These are phyloP conservation scores for Lithospermum erythrorhizon DNA, from an alignment of 257 asterid genomes.

Conservation along the genomic window DNA sequence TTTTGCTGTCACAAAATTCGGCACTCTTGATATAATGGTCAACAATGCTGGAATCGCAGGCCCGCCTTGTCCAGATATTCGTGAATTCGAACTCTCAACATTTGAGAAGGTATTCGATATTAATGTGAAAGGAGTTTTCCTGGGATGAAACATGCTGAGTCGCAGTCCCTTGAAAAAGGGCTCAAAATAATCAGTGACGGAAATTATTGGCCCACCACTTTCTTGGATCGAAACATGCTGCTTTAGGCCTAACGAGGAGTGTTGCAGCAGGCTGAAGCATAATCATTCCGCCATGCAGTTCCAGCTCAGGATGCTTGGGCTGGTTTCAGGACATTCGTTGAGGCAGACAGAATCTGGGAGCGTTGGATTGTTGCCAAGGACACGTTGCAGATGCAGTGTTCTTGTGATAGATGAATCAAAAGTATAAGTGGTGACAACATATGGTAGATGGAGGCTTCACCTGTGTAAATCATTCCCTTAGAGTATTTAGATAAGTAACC, in stretches of 20 bases:
- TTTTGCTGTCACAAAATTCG: conserved; percentile 47
- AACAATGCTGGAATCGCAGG: conserved; percentile 83
- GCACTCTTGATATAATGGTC: conserved; percentile 72
- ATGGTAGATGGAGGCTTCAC: conserved; percentile 92
- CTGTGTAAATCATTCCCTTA: conserved; percentile 42
- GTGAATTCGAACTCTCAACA: conserved; percentile 42
- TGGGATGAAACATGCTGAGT: conserved; percentile 90
- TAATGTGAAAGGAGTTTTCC: conserved; percentile 67
- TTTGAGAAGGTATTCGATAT: conserved; percentile 57
- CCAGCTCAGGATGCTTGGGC: conserved; percentile 46
- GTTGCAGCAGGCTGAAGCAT: conserved; percentile 80
- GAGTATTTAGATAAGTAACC: conserved; percentile 42
- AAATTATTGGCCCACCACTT: conserved; percentile 61
- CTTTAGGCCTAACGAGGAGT: conserved; percentile 64
- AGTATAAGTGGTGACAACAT: conserved; percentile 66
- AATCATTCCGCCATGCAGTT: conserved; percentile 75
- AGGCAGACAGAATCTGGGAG: conserved; percentile 63
- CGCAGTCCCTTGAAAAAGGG: conserved; percentile 71
- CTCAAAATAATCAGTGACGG: conserved; percentile 44
- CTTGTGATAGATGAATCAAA: conserved; percentile 82
- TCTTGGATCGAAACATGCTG: conserved; percentile 83
- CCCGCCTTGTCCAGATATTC: conserved; percentile 68
- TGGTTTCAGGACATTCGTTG: conserved; percentile 52
- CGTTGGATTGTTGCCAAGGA: conserved; percentile 39
- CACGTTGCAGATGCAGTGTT: conserved; percentile 78